Base-by-base conservation (phyloP, 495 filamentous ascomycete species). In the Astrocystis sublimbata region DNA sequence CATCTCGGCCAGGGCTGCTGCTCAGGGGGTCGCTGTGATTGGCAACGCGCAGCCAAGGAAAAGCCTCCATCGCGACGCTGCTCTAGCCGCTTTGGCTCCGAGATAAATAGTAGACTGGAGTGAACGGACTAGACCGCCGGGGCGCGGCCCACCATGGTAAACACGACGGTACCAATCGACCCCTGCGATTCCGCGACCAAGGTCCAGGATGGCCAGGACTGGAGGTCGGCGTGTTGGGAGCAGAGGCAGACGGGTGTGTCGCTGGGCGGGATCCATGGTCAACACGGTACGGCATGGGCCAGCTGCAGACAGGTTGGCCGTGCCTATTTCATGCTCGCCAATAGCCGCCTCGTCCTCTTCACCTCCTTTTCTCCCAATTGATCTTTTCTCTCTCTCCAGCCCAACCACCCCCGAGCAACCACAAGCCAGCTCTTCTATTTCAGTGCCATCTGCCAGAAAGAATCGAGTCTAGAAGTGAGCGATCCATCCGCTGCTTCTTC, bases 301-400 rank as follows among this genome's bases (percentile, higher is more conserved):
- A 28, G 28, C 64, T 68, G 70, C 67, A 65, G n/a, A n/a, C n/a
- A n/a, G n/a, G n/a, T n/a, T n/a, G n/a, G 30, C 38, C 26, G 58
- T 66, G 68, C 65, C 68, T 72, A 72, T 72, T 72, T 72, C 70
- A 66, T 66, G 58, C 60, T 66, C 67, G 67, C 70, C 70, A 72
- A 72, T 72, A 63, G 65, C 64, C 70, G 65, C 40, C 64, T 65
- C 63, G 61, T 51, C 31, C 70, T 61, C 63, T 70, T 72, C 70
- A 72, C 68, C 65, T 71, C 68, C 68, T 73, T 70, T 71, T 61
- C 68, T 67, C 64, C 43, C 60, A 70, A 63, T 67, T 64, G 64
- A 69, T 68, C 68, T 69, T 23, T 60, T 52, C 70, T 53, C 12
- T 68, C 73, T 69, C 67, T 58, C 66, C 66, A 72, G 23, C 61